Evolutionary conservation across 345 rosid genomes (phyloP).

Genomic region (Populus pruinosa): DNA sequence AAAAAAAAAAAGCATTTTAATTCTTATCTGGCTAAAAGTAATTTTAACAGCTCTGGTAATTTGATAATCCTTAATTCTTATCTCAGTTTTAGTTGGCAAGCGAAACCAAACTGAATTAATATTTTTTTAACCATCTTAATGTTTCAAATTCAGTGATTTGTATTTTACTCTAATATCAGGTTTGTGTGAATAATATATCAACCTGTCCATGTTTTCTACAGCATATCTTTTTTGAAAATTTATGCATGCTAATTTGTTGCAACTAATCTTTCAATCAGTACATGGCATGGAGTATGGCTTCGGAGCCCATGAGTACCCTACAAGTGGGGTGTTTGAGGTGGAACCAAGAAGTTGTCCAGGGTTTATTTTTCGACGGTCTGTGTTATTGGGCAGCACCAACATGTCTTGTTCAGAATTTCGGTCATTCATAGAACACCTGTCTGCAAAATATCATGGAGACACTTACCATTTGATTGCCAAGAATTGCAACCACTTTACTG

Average conservation of each 20-base stretch:
- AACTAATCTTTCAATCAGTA: conserved; percentile 40
- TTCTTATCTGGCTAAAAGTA: neutral
- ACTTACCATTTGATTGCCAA: conserved; percentile 92
- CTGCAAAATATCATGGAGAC: conserved; percentile 75
- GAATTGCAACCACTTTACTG: conserved; percentile 95
- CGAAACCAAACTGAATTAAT: neutral
- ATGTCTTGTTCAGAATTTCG: conserved; percentile 74
- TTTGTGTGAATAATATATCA: neutral
- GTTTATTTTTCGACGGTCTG: conserved; percentile 78
- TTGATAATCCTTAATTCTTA: neutral
- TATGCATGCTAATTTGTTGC: conserved; percentile 11
- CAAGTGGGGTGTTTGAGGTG: conserved; percentile 90
- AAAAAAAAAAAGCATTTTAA: neutral
- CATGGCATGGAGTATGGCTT: conserved; percentile 83
- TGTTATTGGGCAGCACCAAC: conserved; percentile 61
- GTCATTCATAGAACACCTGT: conserved; percentile 72
- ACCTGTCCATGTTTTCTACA: neutral
- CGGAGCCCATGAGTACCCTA: conserved; percentile 85
- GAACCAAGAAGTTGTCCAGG: conserved; percentile 94
- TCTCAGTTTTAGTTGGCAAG: neutral
- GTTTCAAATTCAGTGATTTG: neutral
- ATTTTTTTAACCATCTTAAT: neutral
- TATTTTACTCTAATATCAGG: neutral
- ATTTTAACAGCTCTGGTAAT: neutral
- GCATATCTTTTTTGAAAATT: neutral